These are phyloP conservation scores for Mucor indicus DNA, from an alignment of 371 early-diverging fungal genomes.

Conservation along the genomic window DNA sequence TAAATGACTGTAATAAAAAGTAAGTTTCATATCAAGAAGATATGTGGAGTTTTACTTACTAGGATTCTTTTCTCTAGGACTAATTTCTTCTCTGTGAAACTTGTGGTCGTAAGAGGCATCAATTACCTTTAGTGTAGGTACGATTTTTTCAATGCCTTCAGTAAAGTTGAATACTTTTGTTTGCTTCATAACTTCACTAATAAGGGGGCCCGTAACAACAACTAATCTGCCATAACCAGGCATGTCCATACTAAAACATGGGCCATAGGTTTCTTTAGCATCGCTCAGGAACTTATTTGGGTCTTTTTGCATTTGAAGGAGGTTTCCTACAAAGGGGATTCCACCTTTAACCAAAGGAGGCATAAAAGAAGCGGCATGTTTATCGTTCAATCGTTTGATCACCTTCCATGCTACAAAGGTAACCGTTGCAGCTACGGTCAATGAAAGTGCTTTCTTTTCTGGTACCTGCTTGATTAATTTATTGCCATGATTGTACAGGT, in stretches of 20 bases:
- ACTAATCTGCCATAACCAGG: constrained; percentile 14
- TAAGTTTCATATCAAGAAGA: no score
- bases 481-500: background rate
- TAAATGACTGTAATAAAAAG: constrained; percentile 20
- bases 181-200: constrained; percentile 19
- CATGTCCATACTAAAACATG: constrained; percentile 12
- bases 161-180: constrained; percentile 16
- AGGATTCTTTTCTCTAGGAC: constrained; percentile 17
- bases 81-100: constrained; percentile 4
- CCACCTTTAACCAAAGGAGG: constrained; percentile 15
- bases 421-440: constrained; percentile 11
- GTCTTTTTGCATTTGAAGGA: constrained; percentile 7
- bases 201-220: constrained; percentile 16
- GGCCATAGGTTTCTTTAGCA: constrained; percentile 10
- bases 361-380: background rate
- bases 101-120: constrained; percentile 18
- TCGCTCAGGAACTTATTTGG: constrained; percentile 12
- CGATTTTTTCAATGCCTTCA: constrained; percentile 14
- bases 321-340: constrained; percentile 15
- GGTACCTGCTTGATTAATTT: no score
- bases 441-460: constrained; percentile 5
- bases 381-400: background rate
- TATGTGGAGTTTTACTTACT: no score
- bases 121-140: constrained; percentile 13
- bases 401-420: constrained; percentile 8